These are phyloP conservation scores for Ustilago curta DNA, from an alignment of 1,284 basidiomycete genomes.

Conservation along the genomic window DNA sequence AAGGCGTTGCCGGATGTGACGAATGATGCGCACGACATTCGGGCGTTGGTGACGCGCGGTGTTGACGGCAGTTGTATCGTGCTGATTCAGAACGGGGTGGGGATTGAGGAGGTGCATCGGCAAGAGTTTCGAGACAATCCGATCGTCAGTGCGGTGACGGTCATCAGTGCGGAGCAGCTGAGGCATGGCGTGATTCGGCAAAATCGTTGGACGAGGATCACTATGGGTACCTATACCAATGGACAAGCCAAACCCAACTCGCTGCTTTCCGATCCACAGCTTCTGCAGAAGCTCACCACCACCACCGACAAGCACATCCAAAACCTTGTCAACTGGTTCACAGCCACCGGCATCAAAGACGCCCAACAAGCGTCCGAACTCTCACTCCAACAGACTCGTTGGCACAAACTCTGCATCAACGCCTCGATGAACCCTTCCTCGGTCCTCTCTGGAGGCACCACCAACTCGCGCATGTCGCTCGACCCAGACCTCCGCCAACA, in stretches of 20 bases:
- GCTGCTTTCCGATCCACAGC: constrained; percentile 21
- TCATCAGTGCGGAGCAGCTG: constrained; percentile 70
- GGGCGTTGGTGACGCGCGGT: constrained; percentile 59
- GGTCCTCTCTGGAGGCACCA: constrained; percentile 70
- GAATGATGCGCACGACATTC: constrained; percentile 69
- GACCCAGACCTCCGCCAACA: constrained; percentile 69
- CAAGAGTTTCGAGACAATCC: constrained; percentile 66
- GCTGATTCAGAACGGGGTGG: constrained; percentile 72
- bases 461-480: constrained; percentile 70
- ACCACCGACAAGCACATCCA: constrained; percentile 28
- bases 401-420: constrained; percentile 72
- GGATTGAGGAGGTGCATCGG: constrained; percentile 70
- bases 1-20: constrained; percentile 71
- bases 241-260: constrained; percentile 48
- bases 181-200: constrained; percentile 69
- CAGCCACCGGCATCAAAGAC: constrained; percentile 70
- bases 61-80: constrained; percentile 64
- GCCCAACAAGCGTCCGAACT: constrained; percentile 69
- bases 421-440: constrained; percentile 71
- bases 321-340: constrained; percentile 65
- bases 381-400: constrained; percentile 71
- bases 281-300: constrained; percentile 17
- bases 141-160: constrained; percentile 71
- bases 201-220: constrained; percentile 72
- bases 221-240: constrained; percentile 70